Base-by-base conservation (phyloP, 2,329 filamentous ascomycete species). In the Pseudogymnoascus sp. region DNA sequence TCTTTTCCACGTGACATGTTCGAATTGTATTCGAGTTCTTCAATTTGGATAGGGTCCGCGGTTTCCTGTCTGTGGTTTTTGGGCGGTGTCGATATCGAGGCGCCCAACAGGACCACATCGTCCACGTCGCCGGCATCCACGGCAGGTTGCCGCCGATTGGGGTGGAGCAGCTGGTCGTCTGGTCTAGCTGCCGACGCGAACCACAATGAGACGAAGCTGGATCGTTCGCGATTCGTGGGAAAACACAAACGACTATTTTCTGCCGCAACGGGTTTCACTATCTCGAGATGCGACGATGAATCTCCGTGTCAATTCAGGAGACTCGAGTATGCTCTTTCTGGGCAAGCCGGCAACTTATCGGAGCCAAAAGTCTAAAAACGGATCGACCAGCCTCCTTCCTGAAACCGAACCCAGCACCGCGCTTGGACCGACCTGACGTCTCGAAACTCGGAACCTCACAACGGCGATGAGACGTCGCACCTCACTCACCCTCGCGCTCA, bases 191-290 rank as follows among this genome's bases (percentile, higher is more conserved):
- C 10, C 29, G 49, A 55, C 33, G 29, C n/a, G n/a, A 52, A 31
- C 26, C 2, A 52, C n/a, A 11, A 31, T 31, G 26, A 14, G 23
- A 45, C n/a, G 26, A 33, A 33, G 49, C 11, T 49, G 49, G 33
- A 55, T 55, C 26, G 49, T 55, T 33, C 49, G 49, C 11, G 12
- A 55, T 55, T 55, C 49, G 49, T 55, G 49, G 49, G 49, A 55
- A 55, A 55, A 55, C 49, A 33, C 49, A 33, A 33, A 31, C 19
- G 29, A 19, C 2, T 33, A 10, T 29, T 11, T 55, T 19, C 21
- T 33, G 26, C 29, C 49, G 16, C 10, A 55, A 3, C 10, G 4
- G 49, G 49, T 55, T 55, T 55, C 49, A 55, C 29, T 55, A 55
- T 19, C 33, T 55, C n/a, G 49, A 55, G 21, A 55, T 55, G 49